A percentile compares a stretch with the other conserved stretches of the same genome.
phyloP scores from a whole-genome alignment of 441 rosid species.

The Erodium moschatum region DNA sequence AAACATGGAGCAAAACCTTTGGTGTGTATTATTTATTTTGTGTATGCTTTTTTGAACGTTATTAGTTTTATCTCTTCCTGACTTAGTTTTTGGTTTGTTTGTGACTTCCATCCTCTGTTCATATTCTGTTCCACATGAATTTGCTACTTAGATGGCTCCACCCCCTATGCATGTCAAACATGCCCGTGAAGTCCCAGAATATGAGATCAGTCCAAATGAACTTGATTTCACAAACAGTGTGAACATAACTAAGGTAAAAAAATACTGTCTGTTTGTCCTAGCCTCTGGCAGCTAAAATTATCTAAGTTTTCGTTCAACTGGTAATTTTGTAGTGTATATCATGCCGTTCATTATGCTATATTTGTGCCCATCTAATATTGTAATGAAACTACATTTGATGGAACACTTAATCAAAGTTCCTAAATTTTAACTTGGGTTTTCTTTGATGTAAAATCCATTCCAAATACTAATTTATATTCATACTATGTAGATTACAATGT shows the following conservation, averaged over 20 bases:
- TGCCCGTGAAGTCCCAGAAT: slow-evolving; percentile 62
- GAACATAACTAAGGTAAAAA: slow-evolving; percentile 50
- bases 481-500: neutral
- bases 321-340: neutral
- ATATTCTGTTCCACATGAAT: neutral
- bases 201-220: slow-evolving; percentile 57
- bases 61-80: neutral
- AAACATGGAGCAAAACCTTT: slow-evolving; percentile 55
- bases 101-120: neutral
- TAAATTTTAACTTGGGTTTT: neutral
- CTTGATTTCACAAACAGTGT: slow-evolving; percentile 63
- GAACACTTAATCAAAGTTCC: neutral
- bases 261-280: neutral
- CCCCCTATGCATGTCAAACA: slow-evolving; percentile 43
- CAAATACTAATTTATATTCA: neutral
- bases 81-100: neutral
- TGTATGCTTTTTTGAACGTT: neutral
- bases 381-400: neutral
- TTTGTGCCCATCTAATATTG: neutral
- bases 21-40: slow-evolving; percentile 26
- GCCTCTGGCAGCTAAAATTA: neutral
- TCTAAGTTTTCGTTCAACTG: neutral
- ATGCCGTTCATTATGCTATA: neutral
- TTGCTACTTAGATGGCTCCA: slow-evolving; percentile 42
- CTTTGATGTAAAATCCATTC: neutral